Evolutionary conservation across 2,329 filamentous ascomycete genomes (phyloP), one percentile per base, ranked within the genome.

Genomic region (Botrytis elliptica): DNA sequence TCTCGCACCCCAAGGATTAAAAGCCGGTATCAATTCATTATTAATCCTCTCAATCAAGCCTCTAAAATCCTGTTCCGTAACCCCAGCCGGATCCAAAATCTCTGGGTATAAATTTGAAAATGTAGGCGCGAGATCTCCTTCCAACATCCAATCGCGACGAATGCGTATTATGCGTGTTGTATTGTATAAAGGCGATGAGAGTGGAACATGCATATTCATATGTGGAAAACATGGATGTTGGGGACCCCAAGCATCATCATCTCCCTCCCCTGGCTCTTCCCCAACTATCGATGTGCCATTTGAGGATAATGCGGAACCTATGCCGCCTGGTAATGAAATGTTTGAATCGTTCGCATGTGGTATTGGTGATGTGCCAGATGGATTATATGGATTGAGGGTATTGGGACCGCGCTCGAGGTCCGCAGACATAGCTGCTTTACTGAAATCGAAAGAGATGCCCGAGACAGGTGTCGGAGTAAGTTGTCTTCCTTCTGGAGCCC

Each of bases 81-180:
- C 84, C 46, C 95, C 89, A 0, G 89, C 89, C 0, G 94, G 93
- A 77, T 98, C 95, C 12, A 99, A 86, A 74, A 99, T 97, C 81
- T 99, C 96, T 0, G 96, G 96, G 79, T 99, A 99, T 4, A 98
- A 86, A 79, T 98, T 98, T 25, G 93, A 96, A 81, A 97, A 98
- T 0, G 95, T 94, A 0, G 96, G 96, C 1, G 95, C 95, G 42
- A 97, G 85, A 82, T 99, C 96, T 52, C 95, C 96, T 75, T 91
- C 89, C 44, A 95, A 83, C 83, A 98, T 91, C 93, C 95, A 99
- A 83, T 99, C 96, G 60, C 96, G 89, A 74, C 91, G 91, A 76
- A 99, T 92, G 25, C 96, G 91, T 79, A 99, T 98, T 76, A 99
- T 93, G 73, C 95, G 91, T 2, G 96, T 99, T 10, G 87, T 90